phyloP scores from a whole-genome alignment of 768 basidiomycete species.

The Serpula lacrymans region DNA sequence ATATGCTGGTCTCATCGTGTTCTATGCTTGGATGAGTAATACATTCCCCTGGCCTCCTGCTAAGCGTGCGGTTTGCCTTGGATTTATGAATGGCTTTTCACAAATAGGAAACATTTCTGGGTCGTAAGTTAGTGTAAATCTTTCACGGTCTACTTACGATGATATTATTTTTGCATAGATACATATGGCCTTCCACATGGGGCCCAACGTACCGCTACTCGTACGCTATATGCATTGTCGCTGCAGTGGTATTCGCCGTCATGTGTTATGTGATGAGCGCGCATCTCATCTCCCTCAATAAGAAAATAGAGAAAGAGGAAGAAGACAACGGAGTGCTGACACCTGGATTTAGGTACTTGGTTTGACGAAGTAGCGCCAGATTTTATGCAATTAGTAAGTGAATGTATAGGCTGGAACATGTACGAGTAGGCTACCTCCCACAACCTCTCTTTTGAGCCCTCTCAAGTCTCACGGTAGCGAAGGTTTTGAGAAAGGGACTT shows the following conservation, averaged over 20 bases:
- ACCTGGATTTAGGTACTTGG: slow-evolving; percentile 1
- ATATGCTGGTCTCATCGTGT: slow-evolving; percentile 65
- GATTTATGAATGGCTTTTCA: slow-evolving; percentile 72
- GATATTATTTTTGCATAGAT: background rate
- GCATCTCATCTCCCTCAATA: slow-evolving; percentile 2
- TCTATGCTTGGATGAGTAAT: slow-evolving; percentile 46
- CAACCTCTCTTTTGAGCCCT: too few species aligned
- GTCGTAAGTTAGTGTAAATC: slow-evolving; percentile 45
- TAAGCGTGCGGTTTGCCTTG: slow-evolving; percentile 79
- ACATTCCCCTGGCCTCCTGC: slow-evolving; percentile 68
- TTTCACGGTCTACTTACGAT: background rate
- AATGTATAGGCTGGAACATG: too few species aligned
- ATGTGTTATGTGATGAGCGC: slow-evolving; percentile 1
- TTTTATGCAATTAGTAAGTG: too few species aligned
- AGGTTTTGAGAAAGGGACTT: too few species aligned
- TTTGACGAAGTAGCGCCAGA: too few species aligned
- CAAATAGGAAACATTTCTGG: slow-evolving; percentile 80
- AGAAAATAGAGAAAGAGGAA: slow-evolving; percentile 2
- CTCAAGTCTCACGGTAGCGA: too few species aligned
- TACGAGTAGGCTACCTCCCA: too few species aligned
- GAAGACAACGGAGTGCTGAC: background rate
- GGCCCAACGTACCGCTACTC: background rate
- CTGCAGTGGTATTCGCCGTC: background rate
- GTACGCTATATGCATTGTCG: background rate
- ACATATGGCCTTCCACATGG: background rate